A percentile compares a stretch with the other conserved stretches of the same genome.
Evolutionary conservation across 164 flowering plant species (phyloP).

Genomic region (Magnolia kwangsiensis): DNA sequence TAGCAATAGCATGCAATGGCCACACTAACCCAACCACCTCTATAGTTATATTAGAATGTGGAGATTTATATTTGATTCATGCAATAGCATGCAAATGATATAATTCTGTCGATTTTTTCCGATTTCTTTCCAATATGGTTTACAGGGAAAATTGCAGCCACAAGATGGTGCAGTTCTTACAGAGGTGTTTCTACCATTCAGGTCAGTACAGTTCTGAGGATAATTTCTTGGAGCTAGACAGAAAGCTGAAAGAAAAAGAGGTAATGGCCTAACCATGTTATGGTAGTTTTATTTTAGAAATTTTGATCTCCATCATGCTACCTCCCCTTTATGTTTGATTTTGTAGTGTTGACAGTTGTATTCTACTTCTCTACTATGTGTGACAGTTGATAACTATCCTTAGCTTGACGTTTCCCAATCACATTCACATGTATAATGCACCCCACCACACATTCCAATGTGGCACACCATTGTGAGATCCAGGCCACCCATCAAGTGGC

Average conservation of each 20-base stretch:
- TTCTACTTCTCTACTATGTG: neutral
- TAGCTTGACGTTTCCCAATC: neutral
- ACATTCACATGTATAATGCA: neutral
- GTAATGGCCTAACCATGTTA: conserved; percentile 23
- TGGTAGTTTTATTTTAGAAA: neutral
- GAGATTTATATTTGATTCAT: too few species aligned
- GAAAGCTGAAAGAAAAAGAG: conserved; percentile 72
- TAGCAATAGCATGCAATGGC: too few species aligned
- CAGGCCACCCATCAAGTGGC: too few species aligned
- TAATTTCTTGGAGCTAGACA: conserved; percentile 55
- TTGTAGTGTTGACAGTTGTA: neutral
- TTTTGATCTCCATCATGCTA: neutral
- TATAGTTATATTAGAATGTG: neutral
- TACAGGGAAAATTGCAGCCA: conserved; percentile 82
- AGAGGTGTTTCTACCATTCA: conserved; percentile 86
- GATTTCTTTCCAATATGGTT: conserved; percentile 2
- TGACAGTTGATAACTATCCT: neutral
- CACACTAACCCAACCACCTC: too few species aligned
- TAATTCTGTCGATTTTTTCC: neutral
- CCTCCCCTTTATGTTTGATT: neutral
- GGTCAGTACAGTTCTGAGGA: conserved; percentile 86
- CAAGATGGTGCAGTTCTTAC: conserved; percentile 72
- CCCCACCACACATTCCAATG: too few species aligned
- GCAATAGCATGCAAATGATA: too few species aligned
- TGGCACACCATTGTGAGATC: too few species aligned